Percentiles rank a stretch among this genome's conserved stretches.
Evolutionary conservation across 176 grass and related monocot species (phyloP).

Genomic region (Ananas comosus): DNA sequence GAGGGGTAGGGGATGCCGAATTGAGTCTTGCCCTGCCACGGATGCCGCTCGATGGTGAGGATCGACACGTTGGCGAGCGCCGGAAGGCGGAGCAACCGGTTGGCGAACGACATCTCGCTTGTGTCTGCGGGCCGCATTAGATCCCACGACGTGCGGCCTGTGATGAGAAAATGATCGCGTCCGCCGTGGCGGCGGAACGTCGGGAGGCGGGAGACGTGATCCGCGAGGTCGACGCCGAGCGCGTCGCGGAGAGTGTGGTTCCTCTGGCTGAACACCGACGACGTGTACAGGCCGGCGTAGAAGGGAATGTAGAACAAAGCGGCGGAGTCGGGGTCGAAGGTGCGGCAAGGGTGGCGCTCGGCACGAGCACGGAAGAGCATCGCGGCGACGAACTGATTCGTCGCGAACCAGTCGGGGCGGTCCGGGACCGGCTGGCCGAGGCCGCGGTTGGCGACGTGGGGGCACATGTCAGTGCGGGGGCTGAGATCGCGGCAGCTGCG

Average conservation of each 20-base stretch:
- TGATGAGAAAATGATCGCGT: conserved; percentile 27
- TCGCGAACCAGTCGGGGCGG: conserved; percentile 24
- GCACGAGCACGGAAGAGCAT: conserved; percentile 33
- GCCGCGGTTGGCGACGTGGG: conserved; percentile 17
- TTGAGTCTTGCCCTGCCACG: conserved; percentile 13
- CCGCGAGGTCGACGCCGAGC: conserved; percentile 13
- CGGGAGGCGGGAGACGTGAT: conserved; percentile 4
- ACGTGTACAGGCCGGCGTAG: conserved; percentile 10
- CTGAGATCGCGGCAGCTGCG: too few relatives aligned
- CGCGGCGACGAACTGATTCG: conserved; percentile 30
- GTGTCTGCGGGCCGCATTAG: neutral
- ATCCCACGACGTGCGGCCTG: conserved; percentile 12
- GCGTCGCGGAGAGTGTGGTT: conserved; percentile 7
- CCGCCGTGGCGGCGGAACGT: conserved; percentile 19
- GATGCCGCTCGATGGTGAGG: conserved; percentile 28
- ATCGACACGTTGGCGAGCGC: conserved; percentile 27
- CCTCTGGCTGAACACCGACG: neutral
- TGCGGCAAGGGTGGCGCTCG: conserved; percentile 33
- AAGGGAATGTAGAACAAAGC: conserved; percentile 20
- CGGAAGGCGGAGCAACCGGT: conserved; percentile 13
- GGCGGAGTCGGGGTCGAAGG: neutral
- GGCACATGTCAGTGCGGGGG: conserved; percentile 8
- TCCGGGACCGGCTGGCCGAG: conserved; percentile 14
- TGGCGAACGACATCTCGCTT: neutral
- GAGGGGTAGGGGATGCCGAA: conserved; percentile 33